Base-by-base conservation (phyloP, 345 rosid species). In the Turritis glabra region DNA sequence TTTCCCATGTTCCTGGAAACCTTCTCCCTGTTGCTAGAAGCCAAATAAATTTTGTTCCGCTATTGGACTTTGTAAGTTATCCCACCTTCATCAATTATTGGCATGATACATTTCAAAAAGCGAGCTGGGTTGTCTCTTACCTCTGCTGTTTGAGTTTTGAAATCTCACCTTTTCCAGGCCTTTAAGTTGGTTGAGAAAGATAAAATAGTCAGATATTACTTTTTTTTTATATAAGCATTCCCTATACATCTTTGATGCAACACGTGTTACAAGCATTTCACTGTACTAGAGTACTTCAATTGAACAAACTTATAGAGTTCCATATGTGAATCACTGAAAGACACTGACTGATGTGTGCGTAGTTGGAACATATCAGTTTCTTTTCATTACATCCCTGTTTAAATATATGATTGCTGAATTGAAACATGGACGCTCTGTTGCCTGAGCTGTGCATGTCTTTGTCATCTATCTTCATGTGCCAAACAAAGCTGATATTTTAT, bases 21-120 rank as follows among this genome's bases (percentile, higher is more conserved):
- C 80, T 72, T 70, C 78, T 63, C 62, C 59, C 79, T 72, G 80
- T 77, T 79, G 82, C 83, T 73, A 80, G 67, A 73, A 79, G 76
- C 78, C 82, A 77, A 48, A 74, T 84, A 73, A 76, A 57, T 72
- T 64, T 89, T 66, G 66, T 60, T 71, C 88, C 84, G 19, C 66
- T 90, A 48, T 71, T 93, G 40, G 89, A 90, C 65, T 84, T 83
- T 67, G 97, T 90, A 89, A 90, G 97, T 88, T 72, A 40, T 38
- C 62, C 19, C 33, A 64, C 41, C 21, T 58, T 64, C 35, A 64
- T 22, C 21, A 51, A 38, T 40, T 70, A 35, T 53, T 33, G 26
- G 23, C 76, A 47, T 58, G 72, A 47, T 47, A 33, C 14, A 25
- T 41, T 46, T 65, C 58, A 18, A 50, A 48, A 58, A 2, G 44